phyloP scores from a whole-genome alignment of 805 yeast species.

The Spathaspora boniae region DNA sequence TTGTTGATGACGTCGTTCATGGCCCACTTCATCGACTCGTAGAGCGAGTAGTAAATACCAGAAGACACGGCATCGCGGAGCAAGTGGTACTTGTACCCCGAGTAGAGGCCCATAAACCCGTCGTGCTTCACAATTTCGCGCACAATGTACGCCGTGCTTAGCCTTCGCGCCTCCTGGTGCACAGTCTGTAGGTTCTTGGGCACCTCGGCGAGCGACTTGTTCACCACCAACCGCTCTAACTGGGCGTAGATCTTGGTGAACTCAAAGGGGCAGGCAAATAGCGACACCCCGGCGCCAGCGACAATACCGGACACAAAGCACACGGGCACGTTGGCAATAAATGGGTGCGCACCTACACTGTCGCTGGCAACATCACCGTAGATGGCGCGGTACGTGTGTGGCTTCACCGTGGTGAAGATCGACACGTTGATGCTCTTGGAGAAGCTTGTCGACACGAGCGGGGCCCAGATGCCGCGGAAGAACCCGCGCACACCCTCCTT shows the following conservation, averaged over 20 bases:
- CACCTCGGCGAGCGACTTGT: conserved; percentile 12
- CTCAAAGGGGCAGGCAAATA: conserved; percentile 81
- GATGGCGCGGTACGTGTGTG: conserved; percentile 22
- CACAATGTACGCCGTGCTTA: conserved; percentile 41
- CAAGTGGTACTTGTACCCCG: conserved; percentile 69
- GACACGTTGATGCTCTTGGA: conserved; percentile 66
- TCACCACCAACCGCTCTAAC: conserved; percentile 48
- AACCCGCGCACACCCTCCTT: conserved; percentile 68
- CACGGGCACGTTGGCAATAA: conserved; percentile 35
- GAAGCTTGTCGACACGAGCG: conserved; percentile 61
- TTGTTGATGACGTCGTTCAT: conserved; percentile 29
- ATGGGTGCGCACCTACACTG: conserved; percentile 30
- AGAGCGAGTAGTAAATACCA: conserved; percentile 69
- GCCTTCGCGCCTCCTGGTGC: conserved; percentile 9
- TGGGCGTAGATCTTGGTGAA: conserved; percentile 80
- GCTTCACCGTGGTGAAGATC: conserved; percentile 55
- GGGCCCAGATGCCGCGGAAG: conserved; percentile 75
- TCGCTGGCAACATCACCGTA: conserved; percentile 8
- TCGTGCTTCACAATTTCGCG: conserved; percentile 51
- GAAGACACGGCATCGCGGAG: conserved; percentile 68
- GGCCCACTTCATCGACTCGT: conserved; percentile 66
- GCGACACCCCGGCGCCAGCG: conserved; percentile 62
- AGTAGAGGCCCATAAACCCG: conserved; percentile 64
- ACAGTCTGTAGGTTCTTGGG: conserved; percentile 14
- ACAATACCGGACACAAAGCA: conserved; percentile 56